Percentiles rank a stretch among this genome's conserved stretches.
Evolutionary conservation across 1,284 basidiomycete genomes (phyloP).

Genomic region (Cryptococcus depauperatus): DNA sequence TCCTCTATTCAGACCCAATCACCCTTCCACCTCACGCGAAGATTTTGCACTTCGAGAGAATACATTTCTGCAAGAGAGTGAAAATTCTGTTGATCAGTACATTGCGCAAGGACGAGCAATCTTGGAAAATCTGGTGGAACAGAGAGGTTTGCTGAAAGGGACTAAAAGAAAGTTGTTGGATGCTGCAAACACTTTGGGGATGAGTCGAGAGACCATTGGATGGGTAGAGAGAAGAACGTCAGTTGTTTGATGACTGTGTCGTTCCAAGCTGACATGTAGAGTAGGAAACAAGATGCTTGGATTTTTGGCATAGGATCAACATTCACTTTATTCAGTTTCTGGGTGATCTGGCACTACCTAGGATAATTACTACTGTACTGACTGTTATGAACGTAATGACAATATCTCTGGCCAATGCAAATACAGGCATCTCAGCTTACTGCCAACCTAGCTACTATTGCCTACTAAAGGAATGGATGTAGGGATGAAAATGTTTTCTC

Average conservation of each 20-base stretch:
- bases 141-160: conserved; percentile 82
- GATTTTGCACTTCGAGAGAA: conserved; percentile 75
- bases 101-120: conserved; percentile 82
- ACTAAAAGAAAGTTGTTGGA: conserved; percentile 73
- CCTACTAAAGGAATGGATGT: too few species aligned
- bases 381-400: too few species aligned
- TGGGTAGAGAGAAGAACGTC: conserved; percentile 91
- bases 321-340: conserved; percentile 86
- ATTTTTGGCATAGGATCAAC: conserved; percentile 75
- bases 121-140: conserved; percentile 80
- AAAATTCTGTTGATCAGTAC: conserved; percentile 74
- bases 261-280: neutral
- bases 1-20: conserved; percentile 46
- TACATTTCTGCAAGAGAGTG: conserved; percentile 71
- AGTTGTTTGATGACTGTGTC: conserved; percentile 12
- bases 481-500: too few species aligned
- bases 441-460: too few species aligned
- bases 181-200: conserved; percentile 82
- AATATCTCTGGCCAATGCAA: too few species aligned
- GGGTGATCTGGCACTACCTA: conserved; percentile 77
- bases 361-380: conserved; percentile 55
- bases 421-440: too few species aligned
- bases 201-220: conserved; percentile 83
- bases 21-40: conserved; percentile 54
- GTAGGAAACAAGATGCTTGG: conserved; percentile 82